Percentiles rank a stretch among this genome's conserved stretches.
These are phyloP conservation scores for Candida montana DNA, from an alignment of 805 yeast species.

Conservation along the genomic window DNA sequence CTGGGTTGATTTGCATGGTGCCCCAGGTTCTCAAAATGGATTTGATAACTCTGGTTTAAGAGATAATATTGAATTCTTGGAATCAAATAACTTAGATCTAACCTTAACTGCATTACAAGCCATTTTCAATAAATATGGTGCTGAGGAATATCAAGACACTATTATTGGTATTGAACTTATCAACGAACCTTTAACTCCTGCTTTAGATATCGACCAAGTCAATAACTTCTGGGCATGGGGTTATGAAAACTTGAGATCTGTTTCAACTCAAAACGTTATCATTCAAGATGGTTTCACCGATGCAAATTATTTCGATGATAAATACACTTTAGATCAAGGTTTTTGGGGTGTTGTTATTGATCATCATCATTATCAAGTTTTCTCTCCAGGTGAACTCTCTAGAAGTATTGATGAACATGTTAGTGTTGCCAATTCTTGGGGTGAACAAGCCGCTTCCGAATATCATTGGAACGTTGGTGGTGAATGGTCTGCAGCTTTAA, in stretches of 20 bases:
- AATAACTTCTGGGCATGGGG: constrained; percentile 57
- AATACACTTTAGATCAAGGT: constrained; percentile 33
- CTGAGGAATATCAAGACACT: constrained; percentile 55
- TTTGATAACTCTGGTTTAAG: constrained; percentile 90
- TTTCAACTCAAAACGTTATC: constrained; percentile 52
- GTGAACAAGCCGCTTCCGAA: constrained; percentile 39
- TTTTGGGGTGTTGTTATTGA: constrained; percentile 73
- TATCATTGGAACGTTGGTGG: constrained; percentile 75
- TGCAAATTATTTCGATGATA: constrained; percentile 13
- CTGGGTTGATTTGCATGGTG: constrained; percentile 94
- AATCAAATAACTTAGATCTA: constrained; percentile 44
- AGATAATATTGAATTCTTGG: constrained; percentile 54
- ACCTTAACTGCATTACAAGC: constrained; percentile 51
- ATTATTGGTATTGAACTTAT: constrained; percentile 79
- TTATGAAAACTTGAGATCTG: constrained; percentile 56
- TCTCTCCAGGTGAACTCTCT: constrained; percentile 55
- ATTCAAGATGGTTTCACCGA: constrained; percentile 81
- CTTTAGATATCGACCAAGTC: constrained; percentile 52
- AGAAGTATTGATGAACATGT: constrained; percentile 60
- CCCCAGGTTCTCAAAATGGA: constrained; percentile 96
- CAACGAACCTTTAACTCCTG: constrained; percentile 85
- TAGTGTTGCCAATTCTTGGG: constrained; percentile 47
- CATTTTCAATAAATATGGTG: constrained; percentile 62
- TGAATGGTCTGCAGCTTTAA: constrained; percentile 89
- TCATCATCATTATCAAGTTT: constrained; percentile 90